A percentile compares a stretch with the other conserved stretches of the same genome.
phyloP scores from a whole-genome alignment of 495 filamentous ascomycete species.

The Antarctomyces pellizariae region DNA sequence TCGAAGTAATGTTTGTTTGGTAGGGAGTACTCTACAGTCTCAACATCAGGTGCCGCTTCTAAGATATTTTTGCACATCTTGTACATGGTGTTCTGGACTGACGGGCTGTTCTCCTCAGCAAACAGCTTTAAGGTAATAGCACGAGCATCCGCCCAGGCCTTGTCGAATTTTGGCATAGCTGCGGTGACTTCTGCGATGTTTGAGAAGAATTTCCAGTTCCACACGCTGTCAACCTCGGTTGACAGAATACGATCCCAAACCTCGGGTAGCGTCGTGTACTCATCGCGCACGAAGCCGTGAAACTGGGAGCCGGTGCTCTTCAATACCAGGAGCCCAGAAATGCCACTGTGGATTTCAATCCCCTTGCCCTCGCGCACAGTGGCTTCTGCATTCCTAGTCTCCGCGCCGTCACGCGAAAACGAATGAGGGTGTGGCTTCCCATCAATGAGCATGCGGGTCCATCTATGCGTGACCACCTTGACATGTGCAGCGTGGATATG shows the following conservation, averaged over 20 bases:
- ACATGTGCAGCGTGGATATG: conserved; percentile 72
- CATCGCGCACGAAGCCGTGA: conserved; percentile 79
- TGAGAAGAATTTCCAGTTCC: conserved; percentile 59
- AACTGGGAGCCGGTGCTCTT: conserved; percentile 97
- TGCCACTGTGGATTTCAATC: conserved; percentile 46
- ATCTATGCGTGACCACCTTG: conserved; percentile 63
- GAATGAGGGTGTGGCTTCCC: conserved; percentile 91
- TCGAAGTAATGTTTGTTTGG: conserved; percentile 99
- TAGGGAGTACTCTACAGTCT: conserved; percentile 56
- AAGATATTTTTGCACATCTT: conserved; percentile 89
- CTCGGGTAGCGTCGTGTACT: conserved; percentile 76
- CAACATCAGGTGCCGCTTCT: conserved; percentile 42
- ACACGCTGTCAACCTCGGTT: conserved; percentile 69
- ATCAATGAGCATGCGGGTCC: conserved; percentile 74
- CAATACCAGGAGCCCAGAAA: conserved; percentile 61
- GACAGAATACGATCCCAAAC: conserved; percentile 87
- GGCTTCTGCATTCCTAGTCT: conserved; percentile 57
- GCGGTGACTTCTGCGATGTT: conserved; percentile 42
- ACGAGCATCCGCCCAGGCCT: conserved; percentile 50
- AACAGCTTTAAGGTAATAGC: conserved; percentile 76
- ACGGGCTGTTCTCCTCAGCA: conserved; percentile 74
- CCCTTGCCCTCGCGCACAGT: conserved; percentile 18
- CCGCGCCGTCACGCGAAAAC: conserved; percentile 72
- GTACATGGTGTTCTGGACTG: conserved; percentile 95
- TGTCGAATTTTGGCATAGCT: conserved; percentile 43